Conservation (phyloP, 1,139 yeast species). For the Citeromyces hawaiiensis region DNA sequence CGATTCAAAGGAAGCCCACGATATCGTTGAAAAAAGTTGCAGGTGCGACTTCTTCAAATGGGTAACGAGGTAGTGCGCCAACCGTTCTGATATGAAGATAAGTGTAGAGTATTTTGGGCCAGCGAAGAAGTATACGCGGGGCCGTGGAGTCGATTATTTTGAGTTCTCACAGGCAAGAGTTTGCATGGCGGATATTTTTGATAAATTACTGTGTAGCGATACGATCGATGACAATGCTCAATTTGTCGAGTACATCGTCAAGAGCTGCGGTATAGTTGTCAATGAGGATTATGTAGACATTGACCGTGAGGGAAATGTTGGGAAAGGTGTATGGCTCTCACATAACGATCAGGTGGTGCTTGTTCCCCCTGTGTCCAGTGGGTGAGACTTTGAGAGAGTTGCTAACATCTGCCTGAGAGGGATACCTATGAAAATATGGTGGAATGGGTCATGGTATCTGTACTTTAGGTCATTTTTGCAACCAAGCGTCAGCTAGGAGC, state of each 20-base stretch:
- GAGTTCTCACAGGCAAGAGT: conserved; percentile 1
- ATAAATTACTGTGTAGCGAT: no score
- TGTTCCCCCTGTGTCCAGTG: conserved; percentile 25
- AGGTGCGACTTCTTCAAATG: no score
- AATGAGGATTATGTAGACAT: conserved; percentile 18
- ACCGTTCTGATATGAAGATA: conserved; percentile 5
- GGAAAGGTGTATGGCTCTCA: neutral
- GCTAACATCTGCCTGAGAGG: no score
- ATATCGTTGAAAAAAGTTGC: no score
- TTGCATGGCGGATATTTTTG: conserved; percentile 3
- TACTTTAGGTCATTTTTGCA: no score
- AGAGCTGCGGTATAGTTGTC: conserved; percentile 18
- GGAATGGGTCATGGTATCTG: no score
- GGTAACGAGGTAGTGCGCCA: neutral
- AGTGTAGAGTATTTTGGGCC: conserved; percentile 13
- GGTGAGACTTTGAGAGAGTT: no score
- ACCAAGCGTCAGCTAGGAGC: no score
- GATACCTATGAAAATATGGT: no score
- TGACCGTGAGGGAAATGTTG: conserved; percentile 5
- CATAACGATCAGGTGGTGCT: conserved; percentile 18
- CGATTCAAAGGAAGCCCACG: no score
- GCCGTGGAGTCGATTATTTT: no score
- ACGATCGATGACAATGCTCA: conserved; percentile 3
- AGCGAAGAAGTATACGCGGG: conserved; percentile 9
- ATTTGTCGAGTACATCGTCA: conserved; percentile 10